A percentile compares a stretch with the other conserved stretches of the same genome.
phyloP scores from a whole-genome alignment of 495 filamentous ascomycete species.

The Penicillium parvum region DNA sequence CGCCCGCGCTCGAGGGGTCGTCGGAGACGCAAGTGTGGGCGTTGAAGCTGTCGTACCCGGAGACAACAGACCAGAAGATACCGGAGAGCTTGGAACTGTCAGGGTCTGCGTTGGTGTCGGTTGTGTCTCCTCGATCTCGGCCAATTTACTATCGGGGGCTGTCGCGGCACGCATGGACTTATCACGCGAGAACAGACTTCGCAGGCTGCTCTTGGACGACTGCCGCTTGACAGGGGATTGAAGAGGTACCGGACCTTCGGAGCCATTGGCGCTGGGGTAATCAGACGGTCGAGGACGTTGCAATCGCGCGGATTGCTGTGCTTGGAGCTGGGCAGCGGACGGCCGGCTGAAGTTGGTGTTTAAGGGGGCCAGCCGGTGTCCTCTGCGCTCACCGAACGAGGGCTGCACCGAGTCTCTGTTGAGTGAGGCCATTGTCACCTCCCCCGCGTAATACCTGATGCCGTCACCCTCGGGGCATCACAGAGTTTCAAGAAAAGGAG shows the following conservation, averaged over 20 bases:
- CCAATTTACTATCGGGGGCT: constrained; percentile 27
- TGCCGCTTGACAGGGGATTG: constrained; percentile 34
- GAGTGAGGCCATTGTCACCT: constrained; percentile 3
- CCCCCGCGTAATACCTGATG: not conserved
- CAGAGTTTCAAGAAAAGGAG: constrained; percentile 17
- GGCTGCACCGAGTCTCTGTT: constrained; percentile 13
- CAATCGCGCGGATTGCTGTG: constrained; percentile 16
- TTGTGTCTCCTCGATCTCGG: constrained; percentile 33
- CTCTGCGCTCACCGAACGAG: constrained; percentile 39
- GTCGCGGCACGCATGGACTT: constrained; percentile 23
- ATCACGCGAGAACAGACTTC: constrained; percentile 38
- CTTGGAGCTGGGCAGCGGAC: constrained; percentile 12
- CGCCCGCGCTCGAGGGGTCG: constrained; percentile 18
- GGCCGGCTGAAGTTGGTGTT: constrained; percentile 42
- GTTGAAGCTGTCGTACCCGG: constrained; percentile 27
- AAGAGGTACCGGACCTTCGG: constrained; percentile 32
- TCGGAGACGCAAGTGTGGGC: constrained; percentile 28
- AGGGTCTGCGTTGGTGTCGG: constrained; percentile 9
- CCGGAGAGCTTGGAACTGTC: constrained; percentile 11
- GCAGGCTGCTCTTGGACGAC: constrained; percentile 38
- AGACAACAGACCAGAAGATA: constrained; percentile 26
- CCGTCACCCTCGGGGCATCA: constrained; percentile 7
- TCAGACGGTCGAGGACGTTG: constrained; percentile 41
- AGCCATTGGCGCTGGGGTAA: constrained; percentile 26
- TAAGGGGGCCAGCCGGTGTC: constrained; percentile 33